Conservation (phyloP, 768 basidiomycete species). For the Podaxis sp. region DNA sequence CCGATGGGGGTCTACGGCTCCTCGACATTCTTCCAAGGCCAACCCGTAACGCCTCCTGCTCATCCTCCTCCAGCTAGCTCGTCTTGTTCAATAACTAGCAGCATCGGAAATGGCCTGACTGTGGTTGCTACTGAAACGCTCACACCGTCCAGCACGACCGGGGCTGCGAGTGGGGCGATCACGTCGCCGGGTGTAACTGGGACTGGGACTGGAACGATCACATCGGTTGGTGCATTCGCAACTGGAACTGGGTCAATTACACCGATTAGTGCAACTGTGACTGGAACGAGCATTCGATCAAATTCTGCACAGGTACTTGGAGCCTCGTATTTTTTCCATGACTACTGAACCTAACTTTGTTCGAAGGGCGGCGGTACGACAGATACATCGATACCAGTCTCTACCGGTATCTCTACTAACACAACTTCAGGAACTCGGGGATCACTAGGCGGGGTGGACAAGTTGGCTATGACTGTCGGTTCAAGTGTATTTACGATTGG, state of each 20-base stretch:
- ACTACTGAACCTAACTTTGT: neutral
- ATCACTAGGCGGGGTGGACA: conserved; percentile 2
- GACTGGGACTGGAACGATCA: no score
- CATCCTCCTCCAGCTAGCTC: conserved; percentile 60
- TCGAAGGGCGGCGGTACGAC: neutral
- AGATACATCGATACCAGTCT: neutral
- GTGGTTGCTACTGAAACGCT: conserved; percentile 19
- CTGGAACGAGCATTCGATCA: neutral
- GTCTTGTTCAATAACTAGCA: conserved; percentile 50
- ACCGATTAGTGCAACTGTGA: neutral
- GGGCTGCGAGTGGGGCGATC: conserved; percentile 16
- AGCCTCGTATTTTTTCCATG: neutral
- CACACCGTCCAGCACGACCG: conserved; percentile 16
- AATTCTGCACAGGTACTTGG: neutral
- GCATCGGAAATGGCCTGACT: conserved; percentile 46
- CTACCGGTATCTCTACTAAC: neutral
- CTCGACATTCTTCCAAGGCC: conserved; percentile 67
- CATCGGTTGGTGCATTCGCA: no score
- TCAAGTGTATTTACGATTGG: conserved; percentile 1
- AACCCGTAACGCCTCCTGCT: conserved; percentile 50
- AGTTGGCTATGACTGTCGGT: neutral
- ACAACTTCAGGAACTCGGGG: neutral
- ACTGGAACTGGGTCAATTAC: no score
- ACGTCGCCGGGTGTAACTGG: no score
- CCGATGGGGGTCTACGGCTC: conserved; percentile 69